Percentiles rank a stretch among this genome's conserved stretches.
These are phyloP conservation scores for Ogataea siamensis DNA, from an alignment of 805 yeast genomes.

Conservation along the genomic window DNA sequence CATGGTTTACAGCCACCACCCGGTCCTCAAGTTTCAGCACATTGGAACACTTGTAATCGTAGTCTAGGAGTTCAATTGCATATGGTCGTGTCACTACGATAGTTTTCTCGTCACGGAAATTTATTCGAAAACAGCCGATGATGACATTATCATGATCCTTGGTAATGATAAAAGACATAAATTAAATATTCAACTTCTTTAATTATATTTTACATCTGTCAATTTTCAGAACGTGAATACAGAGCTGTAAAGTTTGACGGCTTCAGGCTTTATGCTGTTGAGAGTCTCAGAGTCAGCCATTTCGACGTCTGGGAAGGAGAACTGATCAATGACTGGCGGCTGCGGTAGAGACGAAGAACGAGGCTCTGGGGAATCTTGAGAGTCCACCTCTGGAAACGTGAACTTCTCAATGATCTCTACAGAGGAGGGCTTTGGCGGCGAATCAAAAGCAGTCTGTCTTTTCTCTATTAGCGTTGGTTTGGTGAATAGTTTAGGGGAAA, in stretches of 20 bases:
- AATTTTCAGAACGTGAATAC: conserved; percentile 17
- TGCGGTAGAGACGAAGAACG: conserved; percentile 4
- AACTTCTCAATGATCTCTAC: conserved; percentile 19
- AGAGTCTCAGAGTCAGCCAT: conserved; percentile 11
- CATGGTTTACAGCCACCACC: conserved; percentile 21
- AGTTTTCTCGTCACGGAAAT: conserved; percentile 3
- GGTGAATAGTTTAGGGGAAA: neutral
- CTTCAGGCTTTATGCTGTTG: conserved; percentile 14
- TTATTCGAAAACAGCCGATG: conserved; percentile 7
- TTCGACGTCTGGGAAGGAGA: conserved; percentile 25
- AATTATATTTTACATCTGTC: conserved; percentile 7
- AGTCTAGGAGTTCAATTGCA: conserved; percentile 7
- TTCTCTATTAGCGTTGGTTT: too few species aligned
- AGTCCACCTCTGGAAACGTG: conserved; percentile 19
- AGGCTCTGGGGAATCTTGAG: conserved; percentile 7
- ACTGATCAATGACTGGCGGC: conserved; percentile 20
- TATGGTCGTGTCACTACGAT: conserved; percentile 10
- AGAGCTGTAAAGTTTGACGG: conserved; percentile 16
- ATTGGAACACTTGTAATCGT: neutral
- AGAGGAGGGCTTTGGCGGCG: conserved; percentile 2
- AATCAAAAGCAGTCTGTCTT: neutral
- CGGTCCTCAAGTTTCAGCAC: conserved; percentile 10
- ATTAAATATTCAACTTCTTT: conserved; percentile 1
- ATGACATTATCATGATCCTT: conserved; percentile 5
- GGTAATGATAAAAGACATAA: conserved; percentile 5